A percentile compares a stretch with the other conserved stretches of the same genome.
phyloP scores from a whole-genome alignment of 2,329 filamentous ascomycete genomes.

The Mycogone perniciosa region DNA sequence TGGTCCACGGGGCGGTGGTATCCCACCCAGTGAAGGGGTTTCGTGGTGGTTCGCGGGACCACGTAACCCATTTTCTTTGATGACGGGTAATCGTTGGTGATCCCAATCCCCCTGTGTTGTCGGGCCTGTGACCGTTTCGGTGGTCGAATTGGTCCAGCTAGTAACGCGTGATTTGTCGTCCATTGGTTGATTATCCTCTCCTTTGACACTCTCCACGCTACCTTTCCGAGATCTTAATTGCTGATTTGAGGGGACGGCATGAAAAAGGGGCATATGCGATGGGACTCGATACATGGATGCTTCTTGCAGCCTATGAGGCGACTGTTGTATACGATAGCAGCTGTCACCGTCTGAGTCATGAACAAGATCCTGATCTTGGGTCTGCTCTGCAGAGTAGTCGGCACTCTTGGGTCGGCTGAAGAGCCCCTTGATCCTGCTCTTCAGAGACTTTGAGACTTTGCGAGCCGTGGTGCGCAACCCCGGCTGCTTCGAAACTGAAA shows the following conservation, averaged over 20 bases:
- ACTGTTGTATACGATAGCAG: slow-evolving; percentile 28
- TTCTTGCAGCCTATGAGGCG: slow-evolving; percentile 28
- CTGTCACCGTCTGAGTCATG: slow-evolving; percentile 23
- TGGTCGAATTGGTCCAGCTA: slow-evolving; percentile 63
- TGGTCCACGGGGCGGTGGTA: slow-evolving; percentile 15
- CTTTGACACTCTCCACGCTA: slow-evolving; percentile 45
- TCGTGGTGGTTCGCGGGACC: slow-evolving; percentile 26
- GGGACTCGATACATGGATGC: slow-evolving; percentile 42
- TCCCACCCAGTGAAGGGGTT: background rate
- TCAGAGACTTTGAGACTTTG: slow-evolving; percentile 57
- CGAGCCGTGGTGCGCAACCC: slow-evolving; percentile 47
- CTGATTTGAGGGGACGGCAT: slow-evolving; percentile 39
- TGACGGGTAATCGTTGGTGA: slow-evolving; percentile 55
- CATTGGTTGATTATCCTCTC: slow-evolving; percentile 31
- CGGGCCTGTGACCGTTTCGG: slow-evolving; percentile 46
- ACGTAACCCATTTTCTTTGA: slow-evolving; percentile 48
- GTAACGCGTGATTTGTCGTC: slow-evolving; percentile 60
- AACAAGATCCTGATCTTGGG: slow-evolving; percentile 7
- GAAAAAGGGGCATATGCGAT: slow-evolving; percentile 45
- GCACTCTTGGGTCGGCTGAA: slow-evolving; percentile 25
- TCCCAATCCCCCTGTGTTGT: slow-evolving; percentile 38
- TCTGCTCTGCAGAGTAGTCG: slow-evolving; percentile 11
- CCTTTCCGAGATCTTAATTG: slow-evolving; percentile 47
- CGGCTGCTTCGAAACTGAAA: slow-evolving; percentile 21
- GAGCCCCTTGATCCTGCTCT: slow-evolving; percentile 49